A percentile compares a stretch with the other conserved stretches of the same genome.
Conservation (phyloP, 2,329 filamentous ascomycete species). For the Fusarium robinianum region DNA sequence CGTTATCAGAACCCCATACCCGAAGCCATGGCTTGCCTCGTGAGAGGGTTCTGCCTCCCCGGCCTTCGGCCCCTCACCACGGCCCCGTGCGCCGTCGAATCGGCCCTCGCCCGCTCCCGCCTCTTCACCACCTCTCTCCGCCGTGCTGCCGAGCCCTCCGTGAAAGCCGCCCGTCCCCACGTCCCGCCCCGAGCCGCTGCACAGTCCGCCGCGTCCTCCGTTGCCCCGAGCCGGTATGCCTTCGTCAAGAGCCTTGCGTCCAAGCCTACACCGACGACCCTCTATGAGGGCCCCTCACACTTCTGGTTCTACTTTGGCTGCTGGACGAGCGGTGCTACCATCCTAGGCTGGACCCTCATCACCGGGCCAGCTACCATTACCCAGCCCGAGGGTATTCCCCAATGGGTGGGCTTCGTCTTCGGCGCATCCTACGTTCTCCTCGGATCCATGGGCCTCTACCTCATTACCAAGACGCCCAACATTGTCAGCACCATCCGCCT, state of each 20-base stretch:
- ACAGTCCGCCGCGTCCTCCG: conserved; percentile 18
- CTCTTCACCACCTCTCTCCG: conserved; percentile 39
- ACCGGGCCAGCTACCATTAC: conserved; percentile 41
- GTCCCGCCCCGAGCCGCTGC: conserved; percentile 14
- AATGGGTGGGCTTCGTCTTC: conserved; percentile 63
- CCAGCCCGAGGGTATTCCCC: conserved; percentile 54
- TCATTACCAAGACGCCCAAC: conserved; percentile 60
- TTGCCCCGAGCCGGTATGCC: conserved; percentile 43
- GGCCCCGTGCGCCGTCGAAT: conserved; percentile 30
- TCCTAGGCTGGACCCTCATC: conserved; percentile 43
- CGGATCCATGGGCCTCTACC: conserved; percentile 62
- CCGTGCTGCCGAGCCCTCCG: conserved; percentile 23
- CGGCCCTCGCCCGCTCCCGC: conserved; percentile 31
- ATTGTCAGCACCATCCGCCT: conserved; percentile 64
- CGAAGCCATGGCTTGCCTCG: conserved; percentile 39
- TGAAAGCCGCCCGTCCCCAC: conserved; percentile 24
- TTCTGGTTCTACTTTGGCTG: conserved; percentile 64
- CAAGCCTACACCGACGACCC: conserved; percentile 58
- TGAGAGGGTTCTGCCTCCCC: conserved; percentile 38
- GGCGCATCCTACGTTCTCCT: conserved; percentile 63
- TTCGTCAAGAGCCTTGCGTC: conserved; percentile 61
- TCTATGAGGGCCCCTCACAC: conserved; percentile 70
- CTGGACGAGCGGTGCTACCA: conserved; percentile 56
- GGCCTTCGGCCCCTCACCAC: conserved; percentile 33
- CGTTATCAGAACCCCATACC: neutral